Base-by-base conservation (phyloP, 345 rosid species). In the Gynandropsis gynandra region DNA sequence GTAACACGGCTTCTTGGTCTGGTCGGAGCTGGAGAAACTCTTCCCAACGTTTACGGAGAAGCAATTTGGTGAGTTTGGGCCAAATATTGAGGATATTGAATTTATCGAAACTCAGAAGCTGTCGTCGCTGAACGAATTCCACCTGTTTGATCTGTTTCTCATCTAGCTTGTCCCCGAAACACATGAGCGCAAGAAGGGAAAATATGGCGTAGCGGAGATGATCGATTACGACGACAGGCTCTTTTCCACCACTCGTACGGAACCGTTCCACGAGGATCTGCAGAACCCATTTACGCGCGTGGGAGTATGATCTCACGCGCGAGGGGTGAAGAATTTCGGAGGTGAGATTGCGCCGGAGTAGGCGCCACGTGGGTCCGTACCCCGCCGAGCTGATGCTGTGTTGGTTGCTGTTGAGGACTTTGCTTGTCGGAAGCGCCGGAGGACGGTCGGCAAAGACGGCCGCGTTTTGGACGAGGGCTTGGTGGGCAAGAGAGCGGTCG, bases 361-460 rank as follows among this genome's bases (percentile, higher is more conserved):
- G 17, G 1, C 79, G 48, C 75, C 79, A 74, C 4, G 56, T 70
- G 11, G 70, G 58, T 7, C 79, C 79, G n/a, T 70, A 70, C 1
- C 15, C 10, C 5, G 70, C 52, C 5, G 70, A 54, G 58, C 16
- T 59, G 55, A 74, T 70, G 29, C 38, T 60, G 5, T 54, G 69
- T 50, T 70, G 70, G 42, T 66, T 50, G 19, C 58, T 12, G 2
- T 21, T 9, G 1, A 13, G 0, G 38, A 74, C 32, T 14, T 52
- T 70, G 4, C 8, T 5, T 4, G 38, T 35, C 1, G 52, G 33
- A 7, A 40, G 35, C 0, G 52, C 34, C 1, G 61, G 61, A 16
- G 79, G 75, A 13, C 79, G 66, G 24, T 70, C 59, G 1, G 74
- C 64, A 42, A 63, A 76, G 0, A 60, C 52, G 16, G 68, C 57